Conservation (phyloP, 2,329 filamentous ascomycete genomes). For the Phaeoacremonium minimum region DNA sequence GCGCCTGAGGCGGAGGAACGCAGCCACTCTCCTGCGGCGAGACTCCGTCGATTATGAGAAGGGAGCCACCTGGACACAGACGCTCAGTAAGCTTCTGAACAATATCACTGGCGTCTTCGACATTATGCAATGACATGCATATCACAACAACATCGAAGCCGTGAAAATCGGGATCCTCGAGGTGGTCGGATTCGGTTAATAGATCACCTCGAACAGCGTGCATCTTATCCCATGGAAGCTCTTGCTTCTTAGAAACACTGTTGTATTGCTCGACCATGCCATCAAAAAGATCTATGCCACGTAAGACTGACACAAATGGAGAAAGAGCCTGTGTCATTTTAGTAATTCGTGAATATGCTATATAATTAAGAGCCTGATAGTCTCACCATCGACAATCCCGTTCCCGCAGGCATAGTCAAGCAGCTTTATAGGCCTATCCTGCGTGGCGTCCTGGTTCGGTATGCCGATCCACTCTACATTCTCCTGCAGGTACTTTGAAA, state of each 20-base stretch:
- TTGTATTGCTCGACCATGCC: conserved; percentile 17
- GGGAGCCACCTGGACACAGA: conserved; percentile 10
- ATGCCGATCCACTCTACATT: conserved; percentile 11
- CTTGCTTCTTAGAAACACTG: conserved; percentile 4
- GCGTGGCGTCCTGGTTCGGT: not conserved
- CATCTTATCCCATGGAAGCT: conserved; percentile 10
- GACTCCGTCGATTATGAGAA: conserved; percentile 15
- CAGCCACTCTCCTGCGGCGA: not conserved
- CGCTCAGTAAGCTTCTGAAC: conserved; percentile 9
- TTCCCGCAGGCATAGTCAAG: conserved; percentile 16
- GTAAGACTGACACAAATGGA: conserved; percentile 4
- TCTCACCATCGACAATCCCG: conserved; percentile 7
- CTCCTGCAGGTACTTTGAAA: conserved; percentile 4
- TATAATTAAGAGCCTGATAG: too few species aligned
- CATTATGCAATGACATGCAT: conserved; percentile 15
- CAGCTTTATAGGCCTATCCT: conserved; percentile 3
- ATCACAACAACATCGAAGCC: conserved; percentile 13
- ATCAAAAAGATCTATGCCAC: conserved; percentile 16
- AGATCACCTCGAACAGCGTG: conserved; percentile 14
- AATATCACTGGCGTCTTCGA: conserved; percentile 9
- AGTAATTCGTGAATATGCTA: too few species aligned
- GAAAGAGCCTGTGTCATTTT: not conserved
- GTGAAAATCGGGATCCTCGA: conserved; percentile 5
- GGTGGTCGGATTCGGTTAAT: not conserved
- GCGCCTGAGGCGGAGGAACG: not conserved